A percentile compares a stretch with the other conserved stretches of the same genome.
Evolutionary conservation across 345 rosid species (phyloP).

Genomic region (Eucalyptus tenuipes): DNA sequence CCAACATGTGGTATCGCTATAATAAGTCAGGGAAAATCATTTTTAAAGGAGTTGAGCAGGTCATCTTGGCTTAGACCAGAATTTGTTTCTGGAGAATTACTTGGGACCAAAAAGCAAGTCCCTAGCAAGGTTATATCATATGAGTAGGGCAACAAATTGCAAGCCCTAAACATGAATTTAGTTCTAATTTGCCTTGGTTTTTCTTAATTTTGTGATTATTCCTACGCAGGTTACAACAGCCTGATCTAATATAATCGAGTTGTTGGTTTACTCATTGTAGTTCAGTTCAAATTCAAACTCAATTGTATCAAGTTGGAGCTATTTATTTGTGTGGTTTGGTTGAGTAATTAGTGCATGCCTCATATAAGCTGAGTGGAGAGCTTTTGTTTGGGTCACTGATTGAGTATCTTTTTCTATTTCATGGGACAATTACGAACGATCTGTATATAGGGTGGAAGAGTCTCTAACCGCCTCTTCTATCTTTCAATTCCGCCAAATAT

Average conservation of each 20-base stretch:
- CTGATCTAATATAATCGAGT: not conserved
- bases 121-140: not conserved
- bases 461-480: constrained; percentile 90
- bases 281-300: not conserved
- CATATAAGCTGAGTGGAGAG: not conserved
- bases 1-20: not conserved
- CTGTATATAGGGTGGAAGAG: constrained; percentile 51
- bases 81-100: not conserved
- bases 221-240: not conserved
- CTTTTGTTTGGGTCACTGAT: not conserved
- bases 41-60: not conserved
- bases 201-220: not conserved
- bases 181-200: not conserved
- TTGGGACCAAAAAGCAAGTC: not conserved
- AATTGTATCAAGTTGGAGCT: not conserved
- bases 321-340: not conserved
- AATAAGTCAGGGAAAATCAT: not conserved
- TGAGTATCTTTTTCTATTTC: not conserved
- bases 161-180: not conserved
- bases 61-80: not conserved
- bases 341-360: not conserved
- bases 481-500: constrained; percentile 94
- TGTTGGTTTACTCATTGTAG: not conserved
- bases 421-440: not conserved
- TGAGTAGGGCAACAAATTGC: not conserved